These are phyloP conservation scores for Butyriboletus loyo DNA, from an alignment of 768 basidiomycete genomes.

Conservation along the genomic window DNA sequence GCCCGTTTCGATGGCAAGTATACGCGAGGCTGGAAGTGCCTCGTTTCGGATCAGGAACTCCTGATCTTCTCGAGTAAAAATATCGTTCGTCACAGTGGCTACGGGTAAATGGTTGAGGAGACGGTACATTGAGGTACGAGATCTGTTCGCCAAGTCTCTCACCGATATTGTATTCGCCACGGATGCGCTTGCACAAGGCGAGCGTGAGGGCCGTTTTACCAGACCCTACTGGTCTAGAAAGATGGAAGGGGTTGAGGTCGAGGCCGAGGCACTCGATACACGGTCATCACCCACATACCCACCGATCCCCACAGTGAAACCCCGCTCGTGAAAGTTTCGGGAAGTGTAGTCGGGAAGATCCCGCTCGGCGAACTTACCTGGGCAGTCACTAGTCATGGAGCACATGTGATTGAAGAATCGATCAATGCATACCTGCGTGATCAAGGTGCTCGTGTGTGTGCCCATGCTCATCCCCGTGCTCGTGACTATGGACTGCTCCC, in stretches of 20 bases:
- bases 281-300: slow-evolving; percentile 54
- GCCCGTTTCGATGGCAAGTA: slow-evolving; percentile 95
- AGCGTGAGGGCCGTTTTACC: slow-evolving; percentile 96
- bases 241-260: background rate
- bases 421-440: slow-evolving; percentile 61
- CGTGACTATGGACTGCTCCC: slow-evolving; percentile 43
- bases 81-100: slow-evolving; percentile 99
- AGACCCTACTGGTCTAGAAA: slow-evolving; percentile 86
- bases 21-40: slow-evolving; percentile 80
- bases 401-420: background rate
- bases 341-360: slow-evolving; percentile 86
- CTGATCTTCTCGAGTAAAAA: slow-evolving; percentile 97
- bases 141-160: slow-evolving; percentile 18
- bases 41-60: slow-evolving; percentile 94
- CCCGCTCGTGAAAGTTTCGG: slow-evolving; percentile 88
- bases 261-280: background rate
- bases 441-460: slow-evolving; percentile 95
- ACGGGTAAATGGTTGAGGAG: slow-evolving; percentile 10
- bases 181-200: slow-evolving; percentile 78
- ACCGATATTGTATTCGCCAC: slow-evolving; percentile 92
- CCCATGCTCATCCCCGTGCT: slow-evolving; percentile 76
- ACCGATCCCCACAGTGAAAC: slow-evolving; percentile 97
- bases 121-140: background rate
- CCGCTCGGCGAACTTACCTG: slow-evolving; percentile 89
- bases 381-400: background rate